Conservation (phyloP, 2,329 filamentous ascomycete species). For the Hypocreales sp. region DNA sequence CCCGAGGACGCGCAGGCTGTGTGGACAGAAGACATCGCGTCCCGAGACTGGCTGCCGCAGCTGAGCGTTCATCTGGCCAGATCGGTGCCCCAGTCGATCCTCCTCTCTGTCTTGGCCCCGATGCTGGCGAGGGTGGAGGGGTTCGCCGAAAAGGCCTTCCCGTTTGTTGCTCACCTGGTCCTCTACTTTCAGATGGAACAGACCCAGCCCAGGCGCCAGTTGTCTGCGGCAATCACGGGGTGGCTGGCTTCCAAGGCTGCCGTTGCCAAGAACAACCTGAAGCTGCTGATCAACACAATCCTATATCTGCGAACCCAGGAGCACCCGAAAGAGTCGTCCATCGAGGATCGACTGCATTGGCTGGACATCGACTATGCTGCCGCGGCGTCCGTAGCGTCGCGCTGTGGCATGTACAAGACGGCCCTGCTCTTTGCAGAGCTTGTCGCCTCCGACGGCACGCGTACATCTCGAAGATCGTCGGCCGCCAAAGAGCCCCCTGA, state of each 20-base stretch:
- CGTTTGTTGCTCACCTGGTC: constrained; percentile 73
- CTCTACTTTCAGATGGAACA: constrained; percentile 52
- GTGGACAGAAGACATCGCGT: constrained; percentile 24
- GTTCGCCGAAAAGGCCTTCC: constrained; percentile 61
- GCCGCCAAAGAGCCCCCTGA: constrained; percentile 32
- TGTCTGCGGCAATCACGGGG: constrained; percentile 50
- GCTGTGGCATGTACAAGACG: constrained; percentile 75
- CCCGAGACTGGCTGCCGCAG: constrained; percentile 42
- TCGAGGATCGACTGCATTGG: constrained; percentile 69
- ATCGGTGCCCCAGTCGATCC: constrained; percentile 43
- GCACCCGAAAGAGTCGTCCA: constrained; percentile 58
- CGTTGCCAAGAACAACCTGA: constrained; percentile 43
- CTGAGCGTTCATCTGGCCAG: constrained; percentile 47
- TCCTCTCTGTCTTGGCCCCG: constrained; percentile 53
- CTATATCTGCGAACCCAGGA: constrained; percentile 79
- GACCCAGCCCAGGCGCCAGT: constrained; percentile 40
- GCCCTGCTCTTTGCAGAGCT: constrained; percentile 75
- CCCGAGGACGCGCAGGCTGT: constrained; percentile 8
- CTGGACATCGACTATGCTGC: constrained; percentile 64
- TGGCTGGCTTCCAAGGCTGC: constrained; percentile 37
- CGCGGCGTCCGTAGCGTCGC: constrained; percentile 55
- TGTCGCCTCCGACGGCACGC: constrained; percentile 37
- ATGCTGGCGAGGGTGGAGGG: constrained; percentile 50
- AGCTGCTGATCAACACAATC: constrained; percentile 61
- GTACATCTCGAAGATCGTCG: constrained; percentile 53